Conservation (phyloP, 306 rosid genomes). For the Geum urbanum region DNA sequence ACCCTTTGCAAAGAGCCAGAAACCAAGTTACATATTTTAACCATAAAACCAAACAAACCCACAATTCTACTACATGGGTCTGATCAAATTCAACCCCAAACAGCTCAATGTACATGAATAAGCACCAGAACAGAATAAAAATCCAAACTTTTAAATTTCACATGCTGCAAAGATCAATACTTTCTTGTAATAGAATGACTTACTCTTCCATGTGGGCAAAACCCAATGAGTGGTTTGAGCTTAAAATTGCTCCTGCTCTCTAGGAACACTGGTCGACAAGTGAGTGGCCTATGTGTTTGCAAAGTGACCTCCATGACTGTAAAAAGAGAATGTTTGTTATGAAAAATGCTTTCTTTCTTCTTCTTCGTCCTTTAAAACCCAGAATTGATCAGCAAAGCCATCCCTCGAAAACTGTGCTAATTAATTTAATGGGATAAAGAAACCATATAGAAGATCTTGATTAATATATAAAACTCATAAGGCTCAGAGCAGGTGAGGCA, state of each 20-base stretch:
- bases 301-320: slow-evolving; percentile 46
- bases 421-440: not conserved
- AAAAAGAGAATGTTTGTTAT: slow-evolving; percentile 5
- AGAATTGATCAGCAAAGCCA: slow-evolving; percentile 14
- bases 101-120: not conserved
- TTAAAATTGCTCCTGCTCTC: slow-evolving; percentile 33
- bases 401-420: slow-evolving; percentile 20
- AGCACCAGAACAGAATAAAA: not conserved
- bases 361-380: not conserved
- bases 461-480: not conserved
- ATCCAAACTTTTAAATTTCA: not conserved
- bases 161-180: slow-evolving; percentile 16
- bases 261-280: slow-evolving; percentile 36
- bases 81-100: slow-evolving; percentile 16
- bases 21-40: not conserved
- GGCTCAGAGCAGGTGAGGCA: not conserved
- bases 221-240: slow-evolving; percentile 38
- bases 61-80: slow-evolving; percentile 7
- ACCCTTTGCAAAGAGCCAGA: not conserved
- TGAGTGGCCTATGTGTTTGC: slow-evolving; percentile 37
- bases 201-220: slow-evolving; percentile 32
- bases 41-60: slow-evolving; percentile 15
- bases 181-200: slow-evolving; percentile 26
- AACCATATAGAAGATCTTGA: not conserved
- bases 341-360: not conserved